phyloP scores from a whole-genome alignment of 768 basidiomycete species.

The Porpolomopsis calyptriformis region DNA sequence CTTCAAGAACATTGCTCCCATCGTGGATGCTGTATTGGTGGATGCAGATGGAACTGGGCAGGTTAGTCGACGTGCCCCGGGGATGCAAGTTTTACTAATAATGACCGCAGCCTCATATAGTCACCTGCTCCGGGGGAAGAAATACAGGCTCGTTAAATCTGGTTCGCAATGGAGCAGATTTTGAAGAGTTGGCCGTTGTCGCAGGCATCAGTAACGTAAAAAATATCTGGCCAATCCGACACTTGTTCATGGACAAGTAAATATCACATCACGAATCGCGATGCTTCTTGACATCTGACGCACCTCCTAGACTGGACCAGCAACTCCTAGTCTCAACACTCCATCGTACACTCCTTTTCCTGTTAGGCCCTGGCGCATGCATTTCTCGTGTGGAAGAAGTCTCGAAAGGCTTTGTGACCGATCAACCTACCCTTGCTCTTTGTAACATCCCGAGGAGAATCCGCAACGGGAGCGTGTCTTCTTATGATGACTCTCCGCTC shows the following conservation, averaged over 20 bases:
- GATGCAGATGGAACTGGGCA: slow-evolving; percentile 65
- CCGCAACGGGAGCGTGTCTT: slow-evolving; percentile 17
- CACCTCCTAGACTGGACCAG: slow-evolving; percentile 34
- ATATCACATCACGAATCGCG: slow-evolving; percentile 15
- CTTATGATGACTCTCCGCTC: slow-evolving; percentile 37
- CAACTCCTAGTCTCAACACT: slow-evolving; percentile 54
- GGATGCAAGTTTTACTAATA: background rate
- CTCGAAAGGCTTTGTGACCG: slow-evolving; percentile 34
- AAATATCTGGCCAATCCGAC: slow-evolving; percentile 51
- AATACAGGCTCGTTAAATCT: slow-evolving; percentile 70
- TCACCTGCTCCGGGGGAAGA: slow-evolving; percentile 77
- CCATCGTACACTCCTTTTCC: slow-evolving; percentile 42
- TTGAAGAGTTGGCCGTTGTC: slow-evolving; percentile 50
- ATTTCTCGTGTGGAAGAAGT: slow-evolving; percentile 28
- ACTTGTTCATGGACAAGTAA: slow-evolving; percentile 38
- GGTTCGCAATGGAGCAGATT: slow-evolving; percentile 74
- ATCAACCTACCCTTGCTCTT: slow-evolving; percentile 51
- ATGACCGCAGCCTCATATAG: slow-evolving; percentile 53
- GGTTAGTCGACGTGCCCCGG: slow-evolving; percentile 28
- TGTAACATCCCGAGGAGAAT: slow-evolving; percentile 39
- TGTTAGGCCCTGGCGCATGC: slow-evolving; percentile 36
- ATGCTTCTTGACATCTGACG: background rate
- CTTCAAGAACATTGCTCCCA: slow-evolving; percentile 74
- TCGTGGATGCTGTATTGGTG: slow-evolving; percentile 67
- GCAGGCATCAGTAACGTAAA: slow-evolving; percentile 48